Evolutionary conservation across 2,329 filamentous ascomycete species (phyloP), one percentile per base, ranked within the genome.

Genomic region (Onygena corvina): DNA sequence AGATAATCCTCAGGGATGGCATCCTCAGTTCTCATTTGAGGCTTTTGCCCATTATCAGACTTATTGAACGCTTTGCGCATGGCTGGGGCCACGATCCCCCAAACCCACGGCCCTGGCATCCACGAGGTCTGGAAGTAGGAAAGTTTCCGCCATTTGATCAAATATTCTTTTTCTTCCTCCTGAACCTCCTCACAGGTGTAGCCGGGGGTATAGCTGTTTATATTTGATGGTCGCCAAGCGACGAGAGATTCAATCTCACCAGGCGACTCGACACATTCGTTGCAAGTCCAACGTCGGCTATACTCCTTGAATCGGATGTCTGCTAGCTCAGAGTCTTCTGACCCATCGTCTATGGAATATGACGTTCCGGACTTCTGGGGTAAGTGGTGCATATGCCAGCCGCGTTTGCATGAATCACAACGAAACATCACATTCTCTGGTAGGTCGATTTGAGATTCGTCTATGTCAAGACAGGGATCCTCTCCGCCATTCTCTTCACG

Each of bases 51-150:
- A 25, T 72, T 72, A 9, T 76, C 78, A 16, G 81, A 81, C 62
- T 84, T 92, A 50, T 76, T 71, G 63, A 96, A 98, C 0, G 86
- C 74, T 7, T 74, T 78, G 12, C 87, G 80, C 80, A 85, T 93
- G 0, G 64, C 51, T 2, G 67, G 58, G 9, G 75, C 68, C 12
- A 78, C 76, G 7, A 83, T 73, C 4, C 88, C 87, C 72, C 79
- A 90, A 0, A 94, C 76, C 92, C 92, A 98, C 12, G 83, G 75
- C 9, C 90, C 92, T 7, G 87, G 80, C 75, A 87, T 84, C 92
- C 93, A 98, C 4, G 73, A 74, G 48, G 85, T 86, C 55, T 86
- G 82, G 54, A 81, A 83, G 60, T 95, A 93, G 0, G 90, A 94
- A 50, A 78, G 74, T 0, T 74, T 72, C 38, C 84, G 80, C 86